Evolutionary conservation across 169 alveolate genomes (phyloP).

Genomic region (Cryptosporidium andersoni): DNA sequence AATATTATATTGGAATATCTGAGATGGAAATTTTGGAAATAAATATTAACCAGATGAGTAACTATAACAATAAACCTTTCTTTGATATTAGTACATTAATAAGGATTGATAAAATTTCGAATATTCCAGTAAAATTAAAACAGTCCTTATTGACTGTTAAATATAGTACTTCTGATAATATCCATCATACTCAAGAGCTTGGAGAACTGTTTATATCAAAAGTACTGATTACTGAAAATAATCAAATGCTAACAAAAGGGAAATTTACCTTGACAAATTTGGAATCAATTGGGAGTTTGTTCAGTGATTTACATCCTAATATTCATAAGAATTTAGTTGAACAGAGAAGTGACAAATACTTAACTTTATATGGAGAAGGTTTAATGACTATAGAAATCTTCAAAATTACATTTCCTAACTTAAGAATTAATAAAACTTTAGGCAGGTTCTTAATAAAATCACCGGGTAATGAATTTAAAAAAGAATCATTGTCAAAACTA

Average conservation of each 20-base stretch:
- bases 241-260: conserved; percentile 14
- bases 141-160: conserved; percentile 41
- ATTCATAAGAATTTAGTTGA: background rate
- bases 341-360: background rate
- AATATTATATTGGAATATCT: conserved; percentile 21
- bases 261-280: conserved; percentile 40
- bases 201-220: conserved; percentile 42
- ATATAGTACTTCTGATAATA: conserved; percentile 18
- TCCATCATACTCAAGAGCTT: background rate
- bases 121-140: conserved; percentile 1
- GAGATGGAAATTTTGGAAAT: conserved; percentile 19
- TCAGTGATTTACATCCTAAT: conserved; percentile 3
- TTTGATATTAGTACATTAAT: conserved; percentile 39
- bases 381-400: conserved; percentile 47
- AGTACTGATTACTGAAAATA: conserved; percentile 1
- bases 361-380: conserved; percentile 42
- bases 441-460: background rate
- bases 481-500: background rate
- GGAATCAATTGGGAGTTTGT: conserved; percentile 8
- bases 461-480: background rate
- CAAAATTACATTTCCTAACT: conserved; percentile 20
- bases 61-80: conserved; percentile 31
- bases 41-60: conserved; percentile 41
- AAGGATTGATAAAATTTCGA: background rate
- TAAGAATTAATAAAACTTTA: conserved; percentile 9